Evolutionary conservation across 805 yeast species (phyloP).

Genomic region (Zygoascus ofunaensis): DNA sequence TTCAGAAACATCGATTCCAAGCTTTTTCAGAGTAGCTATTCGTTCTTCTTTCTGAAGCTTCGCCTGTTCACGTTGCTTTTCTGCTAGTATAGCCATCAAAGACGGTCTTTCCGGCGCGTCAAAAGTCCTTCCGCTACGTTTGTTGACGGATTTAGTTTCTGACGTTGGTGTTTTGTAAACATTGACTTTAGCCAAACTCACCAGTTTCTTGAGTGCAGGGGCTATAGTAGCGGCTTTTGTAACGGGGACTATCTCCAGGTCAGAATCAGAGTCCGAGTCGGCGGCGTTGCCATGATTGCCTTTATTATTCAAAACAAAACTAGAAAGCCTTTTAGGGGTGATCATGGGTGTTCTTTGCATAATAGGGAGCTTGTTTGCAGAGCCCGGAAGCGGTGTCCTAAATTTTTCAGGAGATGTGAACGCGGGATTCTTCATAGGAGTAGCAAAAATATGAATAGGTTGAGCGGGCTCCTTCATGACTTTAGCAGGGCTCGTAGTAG

Average conservation of each 20-base stretch:
- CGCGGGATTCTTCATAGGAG: slow-evolving; percentile 3
- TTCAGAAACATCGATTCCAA: slow-evolving; percentile 13
- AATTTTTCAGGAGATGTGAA: background rate
- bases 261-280: slow-evolving; percentile 13
- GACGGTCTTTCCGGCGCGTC: background rate
- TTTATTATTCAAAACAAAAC: slow-evolving; percentile 7
- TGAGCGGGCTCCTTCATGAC: background rate
- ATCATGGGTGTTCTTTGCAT: background rate
- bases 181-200: slow-evolving; percentile 10
- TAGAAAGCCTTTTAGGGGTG: slow-evolving; percentile 12
- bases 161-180: background rate
- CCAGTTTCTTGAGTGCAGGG: slow-evolving; percentile 7
- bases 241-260: slow-evolving; percentile 18
- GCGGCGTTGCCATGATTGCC: background rate
- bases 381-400: background rate
- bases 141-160: background rate
- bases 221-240: slow-evolving; percentile 9
- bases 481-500: slow-evolving; percentile 13
- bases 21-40: slow-evolving; percentile 12
- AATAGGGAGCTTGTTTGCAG: background rate
- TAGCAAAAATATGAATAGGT: background rate
- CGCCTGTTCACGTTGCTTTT: slow-evolving; percentile 17
- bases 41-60: slow-evolving; percentile 12
- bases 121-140: background rate
- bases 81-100: slow-evolving; percentile 8